Evolutionary conservation across 192 early-diverging fungal species (phyloP).

Genomic region (Podila minutissima): DNA sequence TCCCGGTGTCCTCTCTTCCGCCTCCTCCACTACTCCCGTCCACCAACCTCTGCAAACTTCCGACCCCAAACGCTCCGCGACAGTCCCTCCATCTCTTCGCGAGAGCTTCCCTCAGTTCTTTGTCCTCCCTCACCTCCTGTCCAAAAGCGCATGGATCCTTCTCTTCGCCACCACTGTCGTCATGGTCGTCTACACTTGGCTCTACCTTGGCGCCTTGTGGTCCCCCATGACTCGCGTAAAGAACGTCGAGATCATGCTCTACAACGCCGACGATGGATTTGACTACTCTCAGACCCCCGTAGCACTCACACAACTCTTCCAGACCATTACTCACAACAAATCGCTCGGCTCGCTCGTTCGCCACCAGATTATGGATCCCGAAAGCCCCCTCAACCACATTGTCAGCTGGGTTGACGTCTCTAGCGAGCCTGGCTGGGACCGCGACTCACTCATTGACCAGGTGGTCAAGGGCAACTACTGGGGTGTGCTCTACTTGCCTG

Average conservation of each 20-base stretch:
- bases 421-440: slow-evolving; percentile 20
- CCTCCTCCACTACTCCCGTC: background rate
- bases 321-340: slow-evolving; percentile 26
- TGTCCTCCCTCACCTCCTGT: slow-evolving; percentile 43
- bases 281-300: slow-evolving; percentile 40
- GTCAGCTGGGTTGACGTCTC: slow-evolving; percentile 36
- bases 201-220: slow-evolving; percentile 44
- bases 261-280: slow-evolving; percentile 43
- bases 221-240: slow-evolving; percentile 40
- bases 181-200: slow-evolving; percentile 43
- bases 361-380: slow-evolving; percentile 35
- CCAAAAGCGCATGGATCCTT: slow-evolving; percentile 32
- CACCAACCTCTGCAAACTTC: slow-evolving; percentile 4
- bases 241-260: slow-evolving; percentile 39
- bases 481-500: slow-evolving; percentile 40
- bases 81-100: background rate
- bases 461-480: slow-evolving; percentile 27
- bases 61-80: background rate
- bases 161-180: slow-evolving; percentile 23
- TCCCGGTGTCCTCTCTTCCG: background rate
- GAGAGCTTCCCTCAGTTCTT: slow-evolving; percentile 35
- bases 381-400: slow-evolving; percentile 31
- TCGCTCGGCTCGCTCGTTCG: slow-evolving; percentile 28
- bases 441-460: slow-evolving; percentile 21
- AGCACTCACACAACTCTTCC: slow-evolving; percentile 26